A percentile compares a stretch with the other conserved stretches of the same genome.
These are phyloP conservation scores for Suillus occidentalis DNA, from an alignment of 768 basidiomycete species.

Conservation along the genomic window DNA sequence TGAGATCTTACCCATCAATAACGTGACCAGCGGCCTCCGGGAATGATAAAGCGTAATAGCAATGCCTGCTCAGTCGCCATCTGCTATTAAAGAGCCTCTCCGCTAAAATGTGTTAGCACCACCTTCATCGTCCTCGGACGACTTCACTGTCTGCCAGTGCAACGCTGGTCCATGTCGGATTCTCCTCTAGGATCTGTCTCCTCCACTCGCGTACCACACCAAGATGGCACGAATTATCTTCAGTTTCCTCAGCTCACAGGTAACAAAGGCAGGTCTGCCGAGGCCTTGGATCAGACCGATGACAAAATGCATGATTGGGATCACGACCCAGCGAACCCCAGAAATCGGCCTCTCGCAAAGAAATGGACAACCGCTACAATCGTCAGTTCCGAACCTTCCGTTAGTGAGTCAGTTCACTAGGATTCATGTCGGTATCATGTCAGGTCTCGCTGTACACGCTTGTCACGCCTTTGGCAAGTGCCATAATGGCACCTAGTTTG, in stretches of 20 bases:
- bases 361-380: background rate
- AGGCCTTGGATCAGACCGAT: background rate
- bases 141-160: background rate
- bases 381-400: background rate
- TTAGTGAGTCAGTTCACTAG: background rate
- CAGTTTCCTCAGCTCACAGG: background rate
- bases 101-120: background rate
- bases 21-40: background rate
- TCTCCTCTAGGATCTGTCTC: background rate
- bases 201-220: background rate
- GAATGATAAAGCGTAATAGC: background rate
- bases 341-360: background rate
- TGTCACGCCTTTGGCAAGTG: background rate
- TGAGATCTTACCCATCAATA: background rate
- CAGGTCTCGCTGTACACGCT: background rate
- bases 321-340: background rate
- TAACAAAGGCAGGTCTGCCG: background rate
- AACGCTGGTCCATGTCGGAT: background rate
- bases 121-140: background rate
- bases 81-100: background rate
- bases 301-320: background rate
- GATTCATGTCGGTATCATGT: background rate
- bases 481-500: background rate
- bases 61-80: background rate
- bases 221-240: background rate